These are phyloP conservation scores for Nymphaea colorata DNA, from an alignment of 164 flowering plant species.

Conservation along the genomic window DNA sequence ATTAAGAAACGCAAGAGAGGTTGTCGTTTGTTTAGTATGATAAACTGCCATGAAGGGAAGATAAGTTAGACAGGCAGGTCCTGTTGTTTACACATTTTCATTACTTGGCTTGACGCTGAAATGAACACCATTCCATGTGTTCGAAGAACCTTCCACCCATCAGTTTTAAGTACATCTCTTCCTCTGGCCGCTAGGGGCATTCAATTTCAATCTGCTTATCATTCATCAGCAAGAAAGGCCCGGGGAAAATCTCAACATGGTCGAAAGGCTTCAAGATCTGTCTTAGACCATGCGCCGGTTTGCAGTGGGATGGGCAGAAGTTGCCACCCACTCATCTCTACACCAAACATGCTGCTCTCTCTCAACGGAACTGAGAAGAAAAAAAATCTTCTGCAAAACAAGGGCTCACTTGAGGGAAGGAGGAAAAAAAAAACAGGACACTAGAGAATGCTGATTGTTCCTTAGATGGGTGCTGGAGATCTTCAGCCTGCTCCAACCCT, in stretches of 20 bases:
- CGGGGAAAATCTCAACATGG: too few species aligned
- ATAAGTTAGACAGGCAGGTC: background rate
- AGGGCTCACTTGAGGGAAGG: too few species aligned
- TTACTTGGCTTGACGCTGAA: background rate
- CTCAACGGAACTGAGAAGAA: background rate
- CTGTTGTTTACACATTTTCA: background rate
- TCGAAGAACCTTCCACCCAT: background rate
- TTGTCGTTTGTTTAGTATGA: too few species aligned
- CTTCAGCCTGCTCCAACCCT: too few species aligned
- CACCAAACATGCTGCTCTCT: conserved; percentile 1
- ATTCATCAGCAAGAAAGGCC: background rate
- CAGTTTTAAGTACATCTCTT: background rate
- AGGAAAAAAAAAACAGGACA: too few species aligned
- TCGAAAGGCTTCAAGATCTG: too few species aligned
- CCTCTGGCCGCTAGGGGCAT: background rate
- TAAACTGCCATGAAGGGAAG: background rate
- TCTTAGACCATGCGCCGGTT: background rate
- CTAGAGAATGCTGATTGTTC: too few species aligned
- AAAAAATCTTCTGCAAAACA: too few species aligned
- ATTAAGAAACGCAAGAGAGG: too few species aligned
- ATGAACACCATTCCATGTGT: background rate
- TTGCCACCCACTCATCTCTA: background rate
- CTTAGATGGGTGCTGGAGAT: too few species aligned
- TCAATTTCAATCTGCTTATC: background rate
- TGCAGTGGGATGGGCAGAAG: background rate